Evolutionary conservation across 1,139 yeast genomes (phyloP).

Genomic region (Candida glucosophila): DNA sequence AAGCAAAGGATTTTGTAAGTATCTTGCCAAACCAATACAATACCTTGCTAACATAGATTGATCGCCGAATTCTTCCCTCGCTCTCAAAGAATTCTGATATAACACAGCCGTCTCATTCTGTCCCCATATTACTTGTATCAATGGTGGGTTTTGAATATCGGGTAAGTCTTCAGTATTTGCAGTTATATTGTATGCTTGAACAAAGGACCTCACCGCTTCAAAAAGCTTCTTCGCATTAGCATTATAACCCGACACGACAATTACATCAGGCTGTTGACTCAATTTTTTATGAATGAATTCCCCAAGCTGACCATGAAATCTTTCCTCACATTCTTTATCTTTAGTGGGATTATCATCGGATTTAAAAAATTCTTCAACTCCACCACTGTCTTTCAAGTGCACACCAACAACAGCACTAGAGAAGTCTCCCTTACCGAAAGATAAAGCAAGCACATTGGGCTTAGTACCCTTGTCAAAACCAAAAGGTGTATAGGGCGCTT

Average conservation of each 20-base stretch:
- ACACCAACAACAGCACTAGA: slow-evolving; percentile 85
- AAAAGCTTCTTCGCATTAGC: slow-evolving; percentile 59
- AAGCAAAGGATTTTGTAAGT: slow-evolving; percentile 79
- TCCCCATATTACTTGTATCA: slow-evolving; percentile 65
- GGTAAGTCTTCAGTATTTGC: slow-evolving; percentile 44
- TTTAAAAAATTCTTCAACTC: slow-evolving; percentile 67
- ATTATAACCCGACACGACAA: slow-evolving; percentile 84
- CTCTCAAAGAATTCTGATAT: slow-evolving; percentile 74
- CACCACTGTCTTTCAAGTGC: slow-evolving; percentile 71
- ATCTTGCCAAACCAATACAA: slow-evolving; percentile 84
- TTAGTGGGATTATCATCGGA: slow-evolving; percentile 71
- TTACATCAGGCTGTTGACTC: slow-evolving; percentile 64
- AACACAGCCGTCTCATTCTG: slow-evolving; percentile 91
- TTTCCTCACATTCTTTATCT: slow-evolving; percentile 40
- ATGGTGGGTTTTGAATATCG: slow-evolving; percentile 31
- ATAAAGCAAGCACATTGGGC: slow-evolving; percentile 74
- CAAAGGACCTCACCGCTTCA: slow-evolving; percentile 49
- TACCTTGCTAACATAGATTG: slow-evolving; percentile 77
- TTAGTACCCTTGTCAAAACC: slow-evolving; percentile 72
- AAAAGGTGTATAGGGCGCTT: slow-evolving; percentile 85
- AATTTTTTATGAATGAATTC: slow-evolving; percentile 33
- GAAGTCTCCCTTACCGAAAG: slow-evolving; percentile 81
- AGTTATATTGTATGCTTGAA: slow-evolving; percentile 46
- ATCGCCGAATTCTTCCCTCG: slow-evolving; percentile 76
- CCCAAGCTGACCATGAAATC: slow-evolving; percentile 44